A percentile compares a stretch with the other conserved stretches of the same genome.
These are phyloP conservation scores for Carex sylvatica DNA, from an alignment of 202 grass and related monocot species.

Conservation along the genomic window DNA sequence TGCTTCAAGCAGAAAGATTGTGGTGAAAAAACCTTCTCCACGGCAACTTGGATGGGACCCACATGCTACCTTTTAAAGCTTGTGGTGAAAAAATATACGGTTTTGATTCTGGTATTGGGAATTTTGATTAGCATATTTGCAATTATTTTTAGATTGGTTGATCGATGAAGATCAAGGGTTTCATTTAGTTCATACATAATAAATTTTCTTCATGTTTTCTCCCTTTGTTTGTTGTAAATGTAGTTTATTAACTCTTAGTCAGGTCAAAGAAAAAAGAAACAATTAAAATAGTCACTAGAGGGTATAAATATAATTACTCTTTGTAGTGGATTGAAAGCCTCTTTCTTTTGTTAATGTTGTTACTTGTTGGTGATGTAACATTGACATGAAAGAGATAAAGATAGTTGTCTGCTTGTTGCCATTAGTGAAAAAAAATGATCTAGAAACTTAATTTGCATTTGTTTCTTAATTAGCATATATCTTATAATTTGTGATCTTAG, in stretches of 20 bases:
- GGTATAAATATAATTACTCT: neutral
- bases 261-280: neutral
- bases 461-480: neutral
- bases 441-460: neutral
- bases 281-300: neutral
- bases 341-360: neutral
- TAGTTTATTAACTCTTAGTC: neutral
- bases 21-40: neutral
- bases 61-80: conserved; percentile 25
- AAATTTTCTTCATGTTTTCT: neutral
- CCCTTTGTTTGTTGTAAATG: neutral
- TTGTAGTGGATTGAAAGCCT: neutral
- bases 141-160: conserved; percentile 31
- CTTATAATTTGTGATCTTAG: neutral
- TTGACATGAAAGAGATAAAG: too few relatives aligned
- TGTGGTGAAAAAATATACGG: neutral
- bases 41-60: conserved; percentile 17
- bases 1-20: neutral
- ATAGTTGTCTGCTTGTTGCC: neutral
- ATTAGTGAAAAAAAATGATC: neutral
- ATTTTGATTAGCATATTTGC: conserved; percentile 15
- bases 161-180: conserved; percentile 17
- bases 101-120: conserved; percentile 6
- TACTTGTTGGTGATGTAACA: neutral
- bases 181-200: conserved; percentile 49